phyloP scores from a whole-genome alignment of 2,329 filamentous ascomycete genomes.

The Talaromyces marneffei region DNA sequence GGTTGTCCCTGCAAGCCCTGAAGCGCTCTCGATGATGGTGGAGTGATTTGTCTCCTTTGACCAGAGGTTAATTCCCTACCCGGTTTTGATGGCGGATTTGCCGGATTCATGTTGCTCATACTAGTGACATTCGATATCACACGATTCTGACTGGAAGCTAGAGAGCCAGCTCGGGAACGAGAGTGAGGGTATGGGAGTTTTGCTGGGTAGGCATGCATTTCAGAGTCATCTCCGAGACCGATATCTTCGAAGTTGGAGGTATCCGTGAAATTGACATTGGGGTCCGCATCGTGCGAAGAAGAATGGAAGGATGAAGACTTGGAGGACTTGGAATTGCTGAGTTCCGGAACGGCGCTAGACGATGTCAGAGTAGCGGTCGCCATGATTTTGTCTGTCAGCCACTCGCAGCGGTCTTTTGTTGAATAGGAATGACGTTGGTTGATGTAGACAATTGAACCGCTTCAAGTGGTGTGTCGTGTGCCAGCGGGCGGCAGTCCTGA shows the following conservation, averaged over 20 bases:
- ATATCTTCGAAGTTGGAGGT: constrained; percentile 89
- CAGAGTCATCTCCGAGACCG: constrained; percentile 65
- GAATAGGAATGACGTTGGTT: too few relatives aligned
- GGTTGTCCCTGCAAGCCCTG: not conserved
- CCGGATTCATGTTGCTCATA: not conserved
- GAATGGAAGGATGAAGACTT: constrained; percentile 87
- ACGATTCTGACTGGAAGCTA: constrained; percentile 10
- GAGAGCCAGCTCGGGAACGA: constrained; percentile 14
- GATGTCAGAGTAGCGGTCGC: constrained; percentile 16
- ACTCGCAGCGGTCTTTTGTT: not conserved
- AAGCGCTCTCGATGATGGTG: not conserved
- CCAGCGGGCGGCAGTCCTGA: not conserved
- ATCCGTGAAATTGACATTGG: constrained; percentile 62
- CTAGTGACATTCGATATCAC: not conserved
- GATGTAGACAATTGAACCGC: not conserved
- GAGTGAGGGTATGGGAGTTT: constrained; percentile 9
- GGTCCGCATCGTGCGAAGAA: constrained; percentile 67
- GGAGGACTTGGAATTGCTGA: constrained; percentile 80
- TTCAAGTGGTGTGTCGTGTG: not conserved
- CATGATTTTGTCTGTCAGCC: constrained; percentile 1
- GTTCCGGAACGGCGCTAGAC: constrained; percentile 67
- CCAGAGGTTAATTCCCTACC: constrained; percentile 8
- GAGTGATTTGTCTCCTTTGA: constrained; percentile 8
- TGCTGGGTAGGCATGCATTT: not conserved
- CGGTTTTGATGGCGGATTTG: constrained; percentile 2